Evolutionary conservation across 805 yeast species (phyloP), one percentile per base, ranked within the genome.

Genomic region (Starmerella etchellsii): DNA sequence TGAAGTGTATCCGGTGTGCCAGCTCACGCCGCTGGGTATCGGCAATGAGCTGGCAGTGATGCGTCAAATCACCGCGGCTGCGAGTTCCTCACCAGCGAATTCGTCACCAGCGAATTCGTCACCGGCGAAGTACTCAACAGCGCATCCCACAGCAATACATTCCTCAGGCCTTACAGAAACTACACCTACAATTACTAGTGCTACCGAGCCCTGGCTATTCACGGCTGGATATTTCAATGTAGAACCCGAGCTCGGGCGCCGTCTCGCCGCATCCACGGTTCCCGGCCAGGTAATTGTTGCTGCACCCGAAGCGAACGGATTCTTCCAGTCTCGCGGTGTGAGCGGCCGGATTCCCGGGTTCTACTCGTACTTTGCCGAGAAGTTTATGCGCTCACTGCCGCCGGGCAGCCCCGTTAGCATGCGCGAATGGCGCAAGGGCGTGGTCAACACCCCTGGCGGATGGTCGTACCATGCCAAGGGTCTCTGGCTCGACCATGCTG

Each of bases 381-480:
- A 65, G 36, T 91, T 91, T 51, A 59, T 84, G 30, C 63, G 69
- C 49, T 70, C 68, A 19, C 73, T 78, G 8, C 57, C 60, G 10
- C 52, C 60, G 24, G 65, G 68, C 2, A 70, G 67, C 51, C 50
- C 64, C 27, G 75, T 88, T 24, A 59, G 63, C 16, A 63, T 91
- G 28, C 68, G 67, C 41, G 97, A 88, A 59, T 91, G 98, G 98
- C 70, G 73, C 54, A 74, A 72, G 36, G 98, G 98, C 1, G 65
- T 75, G 2, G 94, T 84, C 3, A 83, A 84, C 55, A 71, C 80
- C 7, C 71, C 76, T 0, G 70, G 67, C 23, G 98, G 98, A 1
- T 88, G 98, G 97, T 82, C 96, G 0, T 91, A 91, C 59, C 98
- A 91, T 56, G 97, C 98, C 13, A 91, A 91, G 57, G 98, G 98